Evolutionary conservation across 371 early-diverging fungal genomes (phyloP), one percentile per base, ranked within the genome.

Genomic region (Conidiobolus incongruus): DNA sequence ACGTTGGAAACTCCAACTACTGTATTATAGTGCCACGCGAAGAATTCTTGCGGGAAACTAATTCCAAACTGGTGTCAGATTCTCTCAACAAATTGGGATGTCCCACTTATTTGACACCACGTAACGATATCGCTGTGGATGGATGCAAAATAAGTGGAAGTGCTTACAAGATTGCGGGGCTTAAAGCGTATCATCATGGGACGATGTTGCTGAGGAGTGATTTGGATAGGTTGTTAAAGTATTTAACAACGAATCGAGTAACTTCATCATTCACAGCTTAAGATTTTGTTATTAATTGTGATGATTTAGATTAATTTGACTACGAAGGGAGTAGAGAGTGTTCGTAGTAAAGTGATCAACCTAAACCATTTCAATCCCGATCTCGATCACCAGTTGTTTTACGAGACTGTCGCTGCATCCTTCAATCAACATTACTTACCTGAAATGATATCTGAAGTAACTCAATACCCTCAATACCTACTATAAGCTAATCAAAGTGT

Each of bases 181-280:
- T 60, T 2, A 59, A 81, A 42, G 85, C 95, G 1, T 93, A 88
- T 50, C 94, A 94, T 55, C 97, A 96, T 56, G 97, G 97, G 29
- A 96, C 97, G 7, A 90, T 94, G 94, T 60, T 96, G 34, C 84
- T 94, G 41, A 76, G 86, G 52, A 64, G 90, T 1, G 83, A 95
- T 56, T 68, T 86, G 22, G 51, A 55, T 13, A 56, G 54, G 6
- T 62, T 95, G 15, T 61, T 68, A 33, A 51, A 49, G 17, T 54
- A 51, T 40, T 52, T 60, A 11, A 49, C 52, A 26, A 46, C 35
- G 13, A 42, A 54, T 31, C 46, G 45, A 38, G 45, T 51, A 36
- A 45, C 37, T 10, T 33, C 5, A 8, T 4, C 12, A 39, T 19
- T 23, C 6, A 12, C 11, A 19, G 21, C 10, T 39, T 32, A n/a